Evolutionary conservation across 2,329 filamentous ascomycete genomes (phyloP), one percentile per base, ranked within the genome.

Genomic region (Arthrobotrys sinensis): DNA sequence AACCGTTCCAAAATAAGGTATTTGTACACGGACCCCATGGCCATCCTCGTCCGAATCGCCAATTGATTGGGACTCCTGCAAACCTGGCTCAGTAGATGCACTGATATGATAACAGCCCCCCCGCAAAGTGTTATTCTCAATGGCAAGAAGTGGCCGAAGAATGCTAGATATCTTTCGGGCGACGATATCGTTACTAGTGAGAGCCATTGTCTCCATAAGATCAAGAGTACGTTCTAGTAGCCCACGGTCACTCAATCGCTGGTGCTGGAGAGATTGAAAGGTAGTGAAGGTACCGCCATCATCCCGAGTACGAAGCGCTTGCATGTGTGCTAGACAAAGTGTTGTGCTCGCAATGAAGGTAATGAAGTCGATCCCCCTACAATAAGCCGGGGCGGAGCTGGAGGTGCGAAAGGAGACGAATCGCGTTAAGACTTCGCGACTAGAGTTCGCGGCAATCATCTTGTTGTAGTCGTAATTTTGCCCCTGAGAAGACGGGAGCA

Each of bases 281-380:
- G 65, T 70, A 53, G 64, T 32, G 6, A 55, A 32, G n/a, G 48
- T 2, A 21, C 21, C 2, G 43, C 7, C 1, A 11, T 8, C 66
- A 19, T 65, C 40, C 28, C 76, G 75, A 8, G 79, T 73, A 21
- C 68, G 81, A 45, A 46, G 75, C 7, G 63, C 52, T 4, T 73
- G 68, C 19, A 85, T 80, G 64, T 89, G 87, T 0, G 86, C 86
- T 0, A 89, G 83, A 50, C 85, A 86, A 1, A 87, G 81, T 0
- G 83, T 82, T 2, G 83, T 83, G 50, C 84, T 84, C 0, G 85
- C 84, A 1, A 86, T 82, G 52, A 85, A 84, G 0, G 86, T 86
- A 1, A 87, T 84, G 79, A 88, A 89, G 81, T 89, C 87, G n/a
- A 86, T 84, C 52, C 87, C 86, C 0, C 87, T 86, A 45, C 85